Evolutionary conservation across 257 asterid species (phyloP), one percentile per base, ranked within the genome.

Genomic region (Thymus quinquecostatus): DNA sequence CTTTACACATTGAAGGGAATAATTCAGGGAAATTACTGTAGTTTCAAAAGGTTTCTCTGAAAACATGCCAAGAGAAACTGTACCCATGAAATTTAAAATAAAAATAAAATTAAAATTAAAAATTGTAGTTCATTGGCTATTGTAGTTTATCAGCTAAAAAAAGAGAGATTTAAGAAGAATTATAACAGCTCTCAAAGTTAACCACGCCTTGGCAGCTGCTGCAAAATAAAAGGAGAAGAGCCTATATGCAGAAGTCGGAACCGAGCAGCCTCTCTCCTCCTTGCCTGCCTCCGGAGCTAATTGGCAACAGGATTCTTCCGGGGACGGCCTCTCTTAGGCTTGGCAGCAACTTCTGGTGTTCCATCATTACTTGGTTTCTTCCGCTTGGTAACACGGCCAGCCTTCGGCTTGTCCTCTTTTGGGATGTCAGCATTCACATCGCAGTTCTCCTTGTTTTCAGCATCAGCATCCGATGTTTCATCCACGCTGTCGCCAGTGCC

Each of bases 391-490:
- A 69, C 79, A 7, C 56, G 58, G 43, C 49, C 56, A 38, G 66
- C 76, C 64, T 78, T 60, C 47, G 57, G 79, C 66, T 82, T 77
- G 10, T 30, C 79, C 68, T 65, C 79, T 77, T 74, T 72, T 44
- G 13, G 12, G 61, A 71, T 47, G 55, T 74, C 85, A 47, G 80
- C 75, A 62, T 68, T 80, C 21, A 75, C 60, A 49, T 73, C 82
- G 43, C 71, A 27, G 13, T 78, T 83, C 64, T 65, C 82, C 61
- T 82, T 78, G 34, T 81, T 82, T 75, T 67, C 84, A 65, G 80
- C 82, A 68, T 29, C 58, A 49, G 33, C 40, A 8, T 80, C 75
- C 1, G 44, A 33, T 12, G 62, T 70, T 33, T 44, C 78, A 45
- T 41, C 83, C 9, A 29, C 29, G 27, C 53, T 75, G 13, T 38